A percentile compares a stretch with the other conserved stretches of the same genome.
Conservation (phyloP, 1,284 basidiomycete species). For the Ustilago hordei region DNA sequence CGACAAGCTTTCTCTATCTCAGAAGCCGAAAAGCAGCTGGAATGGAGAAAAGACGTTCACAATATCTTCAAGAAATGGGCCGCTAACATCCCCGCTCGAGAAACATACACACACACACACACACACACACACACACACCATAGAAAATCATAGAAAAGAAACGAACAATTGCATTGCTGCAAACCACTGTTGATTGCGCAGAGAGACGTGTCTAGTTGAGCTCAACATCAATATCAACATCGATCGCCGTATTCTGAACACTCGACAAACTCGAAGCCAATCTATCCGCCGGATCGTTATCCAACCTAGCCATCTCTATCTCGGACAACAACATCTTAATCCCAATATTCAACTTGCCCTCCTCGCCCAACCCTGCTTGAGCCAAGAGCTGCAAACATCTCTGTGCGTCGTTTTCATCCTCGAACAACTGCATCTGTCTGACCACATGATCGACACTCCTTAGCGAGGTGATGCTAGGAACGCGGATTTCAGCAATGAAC, state of each 20-base stretch:
- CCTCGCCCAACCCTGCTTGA: constrained; percentile 79
- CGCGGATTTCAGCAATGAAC: constrained; percentile 89
- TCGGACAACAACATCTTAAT: constrained; percentile 89
- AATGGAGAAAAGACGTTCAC: constrained; percentile 58
- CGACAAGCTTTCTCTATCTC: constrained; percentile 39
- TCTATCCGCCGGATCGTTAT: constrained; percentile 70
- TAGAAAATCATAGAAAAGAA: not conserved
- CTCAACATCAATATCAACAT: constrained; percentile 51
- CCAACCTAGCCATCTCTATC: constrained; percentile 96
- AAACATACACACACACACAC: constrained; percentile 2
- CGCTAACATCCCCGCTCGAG: constrained; percentile 6
- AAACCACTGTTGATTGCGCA: not conserved
- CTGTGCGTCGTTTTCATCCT: constrained; percentile 73
- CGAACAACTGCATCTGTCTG: constrained; percentile 85
- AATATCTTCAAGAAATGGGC: constrained; percentile 34
- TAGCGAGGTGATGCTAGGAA: constrained; percentile 84
- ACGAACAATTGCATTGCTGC: not conserved
- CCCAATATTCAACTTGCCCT: constrained; percentile 79
- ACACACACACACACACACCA: constrained; percentile 2
- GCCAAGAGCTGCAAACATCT: constrained; percentile 78
- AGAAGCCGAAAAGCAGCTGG: constrained; percentile 45
- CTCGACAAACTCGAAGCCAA: constrained; percentile 67
- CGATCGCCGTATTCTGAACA: constrained; percentile 40
- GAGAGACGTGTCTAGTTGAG: constrained; percentile 29
- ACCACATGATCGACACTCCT: constrained; percentile 81